Base-by-base conservation (phyloP, 139 green algal genomes). In the Trebouxia sp. region DNA sequence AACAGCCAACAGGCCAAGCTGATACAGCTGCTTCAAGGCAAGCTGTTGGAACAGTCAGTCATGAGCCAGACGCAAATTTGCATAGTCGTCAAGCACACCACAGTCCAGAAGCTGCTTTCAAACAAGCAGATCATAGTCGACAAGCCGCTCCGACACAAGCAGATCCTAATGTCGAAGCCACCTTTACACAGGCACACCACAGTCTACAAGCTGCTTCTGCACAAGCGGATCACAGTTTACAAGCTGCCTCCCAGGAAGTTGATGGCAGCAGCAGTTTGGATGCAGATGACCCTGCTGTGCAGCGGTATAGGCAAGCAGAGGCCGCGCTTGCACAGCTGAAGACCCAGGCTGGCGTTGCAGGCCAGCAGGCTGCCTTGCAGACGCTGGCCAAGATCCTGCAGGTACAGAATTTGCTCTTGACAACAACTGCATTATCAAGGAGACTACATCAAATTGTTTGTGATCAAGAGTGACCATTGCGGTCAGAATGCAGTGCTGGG, bases 261-360 rank as follows among this genome's bases (percentile, higher is more conserved):
- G 45, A 51, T 30, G 12, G n/a, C 30, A 62, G 10, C 28, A 43
- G 37, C 8, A 28, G 35, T 14, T 10, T 26, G 24, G n/a, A 28
- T 42, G 6, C 43, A 15, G 70, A 78, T 41, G 70, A 78, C 42
- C 43, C 72, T 79, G 72, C 43, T 32, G 72, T 62, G 7, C 26
- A 58, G 28, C 42, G 45, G 28, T 79, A 79, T 15, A 58, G 45
- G 43, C n/a, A 62, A 53, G 72, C 43, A 35, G 42, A 58, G n/a
- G 28, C 42, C 22, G 72, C 72, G 0, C 28, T 53, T 28, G n/a
- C 26, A 45, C n/a, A 79, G 24, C 72, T 79, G 0, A 17, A 62
- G 30, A 38, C 41, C 28, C 22, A 79, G 65, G 72, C 72, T 43
- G 72, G 72, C 8, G n/a, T n/a, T 17, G 41, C 72, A 65, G 45